A percentile compares a stretch with the other conserved stretches of the same genome.
Evolutionary conservation across 2,329 filamentous ascomycete genomes (phyloP).

Genomic region (Exophiala spinifera): DNA sequence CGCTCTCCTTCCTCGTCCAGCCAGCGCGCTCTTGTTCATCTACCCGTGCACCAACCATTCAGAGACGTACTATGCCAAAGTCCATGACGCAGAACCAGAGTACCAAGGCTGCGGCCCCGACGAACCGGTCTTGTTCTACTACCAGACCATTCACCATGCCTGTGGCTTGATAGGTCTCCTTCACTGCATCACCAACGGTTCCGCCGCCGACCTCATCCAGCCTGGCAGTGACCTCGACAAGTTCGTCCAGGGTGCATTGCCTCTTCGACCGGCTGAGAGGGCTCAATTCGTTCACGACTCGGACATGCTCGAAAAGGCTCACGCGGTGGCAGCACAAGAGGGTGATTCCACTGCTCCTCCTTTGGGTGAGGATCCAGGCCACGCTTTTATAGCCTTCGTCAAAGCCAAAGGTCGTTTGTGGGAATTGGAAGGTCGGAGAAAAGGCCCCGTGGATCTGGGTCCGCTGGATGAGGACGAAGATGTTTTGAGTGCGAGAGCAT

Average conservation of each 20-base stretch:
- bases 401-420: slow-evolving; percentile 35
- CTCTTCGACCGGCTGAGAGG: slow-evolving; percentile 45
- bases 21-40: slow-evolving; percentile 54
- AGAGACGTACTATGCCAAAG: slow-evolving; percentile 38
- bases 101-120: slow-evolving; percentile 48
- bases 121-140: slow-evolving; percentile 58
- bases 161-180: slow-evolving; percentile 59
- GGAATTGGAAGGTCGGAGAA: slow-evolving; percentile 36
- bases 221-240: slow-evolving; percentile 45
- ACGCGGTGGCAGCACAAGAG: slow-evolving; percentile 26
- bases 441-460: slow-evolving; percentile 34
- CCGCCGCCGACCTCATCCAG: slow-evolving; percentile 42
- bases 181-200: slow-evolving; percentile 53
- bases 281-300: slow-evolving; percentile 53
- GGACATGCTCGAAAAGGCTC: slow-evolving; percentile 29
- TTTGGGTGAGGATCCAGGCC: slow-evolving; percentile 25
- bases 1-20: slow-evolving; percentile 51
- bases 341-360: slow-evolving; percentile 29
- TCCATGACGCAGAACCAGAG: slow-evolving; percentile 42
- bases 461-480: slow-evolving; percentile 32
- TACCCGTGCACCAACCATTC: slow-evolving; percentile 36
- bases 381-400: slow-evolving; percentile 36
- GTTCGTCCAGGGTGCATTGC: slow-evolving; percentile 45
- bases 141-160: slow-evolving; percentile 57
- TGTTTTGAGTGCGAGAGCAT: slow-evolving; percentile 31